Evolutionary conservation across 345 rosid species (phyloP), one percentile per base, ranked within the genome.

Genomic region (Aquilaria sinensis): DNA sequence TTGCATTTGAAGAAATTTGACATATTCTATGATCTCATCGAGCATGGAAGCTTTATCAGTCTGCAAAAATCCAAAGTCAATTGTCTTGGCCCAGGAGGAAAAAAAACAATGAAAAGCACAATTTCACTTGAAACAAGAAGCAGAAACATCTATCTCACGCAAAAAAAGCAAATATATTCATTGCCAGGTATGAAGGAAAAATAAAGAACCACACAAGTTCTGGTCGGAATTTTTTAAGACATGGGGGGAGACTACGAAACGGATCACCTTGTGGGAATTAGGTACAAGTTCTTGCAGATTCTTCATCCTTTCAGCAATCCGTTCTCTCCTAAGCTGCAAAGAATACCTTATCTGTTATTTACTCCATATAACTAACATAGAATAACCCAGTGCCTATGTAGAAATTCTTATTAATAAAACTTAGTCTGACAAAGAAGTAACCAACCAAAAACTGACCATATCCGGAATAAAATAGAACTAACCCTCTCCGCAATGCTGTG

Each of bases 401-500:
- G 23, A 23, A 23, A 1, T 23, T 23, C 23, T 23, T 23, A 23
- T 23, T 23, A 23, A 43, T 9, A 51, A 51, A 9, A 16, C 47
- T 4, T 15, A 23, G 5, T 56, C 45, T 31, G 45, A 29, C 57
- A 23, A 51, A 57, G 51, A 23, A n/a, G 33, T 34, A n/a, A 7
- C 13, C 2, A 37, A 10, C 34, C 15, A 61, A 23, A 23, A 64
- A 47, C 43, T 63, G 23, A 16, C 60, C 23, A 69, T 48, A 14
- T 34, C 46, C 29, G 23, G 23, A 23, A 23, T 23, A 54, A 5
- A 43, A n/a, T 33, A 50, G 15, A 41, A 49, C 72, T 50, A 23
- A 84, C 89, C 69, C 86, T 81, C 60, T 84, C 86, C 12, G 89
- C 89, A 12, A 84, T 79, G 76, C 89, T 84, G 67, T 84, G 89